Conservation (phyloP, 148 eudicot species). For the Euryodendron excelsum region DNA sequence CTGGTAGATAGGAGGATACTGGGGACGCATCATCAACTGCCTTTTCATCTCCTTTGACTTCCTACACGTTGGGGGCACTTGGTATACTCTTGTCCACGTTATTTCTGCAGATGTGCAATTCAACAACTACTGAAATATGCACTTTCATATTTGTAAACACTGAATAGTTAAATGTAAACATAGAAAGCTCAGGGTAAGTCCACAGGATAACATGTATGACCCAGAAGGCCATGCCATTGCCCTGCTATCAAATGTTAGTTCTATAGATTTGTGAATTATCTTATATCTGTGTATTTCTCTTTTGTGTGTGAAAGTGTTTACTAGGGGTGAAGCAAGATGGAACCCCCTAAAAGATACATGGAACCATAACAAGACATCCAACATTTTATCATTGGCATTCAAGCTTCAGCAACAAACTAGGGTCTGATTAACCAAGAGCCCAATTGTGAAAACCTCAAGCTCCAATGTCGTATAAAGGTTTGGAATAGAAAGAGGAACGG, state of each 20-base stretch:
- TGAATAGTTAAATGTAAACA: background rate
- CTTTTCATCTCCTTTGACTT: constrained; percentile 22
- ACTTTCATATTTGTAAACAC: background rate
- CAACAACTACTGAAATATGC: background rate
- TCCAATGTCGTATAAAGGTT: background rate
- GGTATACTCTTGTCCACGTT: constrained; percentile 44
- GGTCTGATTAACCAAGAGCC: background rate
- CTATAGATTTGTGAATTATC: background rate
- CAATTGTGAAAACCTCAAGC: background rate
- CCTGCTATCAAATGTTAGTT: background rate
- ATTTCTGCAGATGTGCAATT: constrained; percentile 38
- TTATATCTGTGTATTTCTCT: background rate
- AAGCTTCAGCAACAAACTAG: background rate
- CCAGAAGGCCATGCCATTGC: background rate
- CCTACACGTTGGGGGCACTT: constrained; percentile 25
- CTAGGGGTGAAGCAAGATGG: background rate
- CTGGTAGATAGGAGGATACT: constrained; percentile 49
- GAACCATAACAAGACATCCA: background rate
- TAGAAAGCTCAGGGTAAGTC: background rate
- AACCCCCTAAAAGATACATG: background rate
- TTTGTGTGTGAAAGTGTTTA: background rate
- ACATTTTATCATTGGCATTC: background rate
- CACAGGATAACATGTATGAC: background rate
- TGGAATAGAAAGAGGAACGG: background rate
- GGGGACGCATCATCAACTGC: constrained; percentile 73